Evolutionary conservation across 2,329 filamentous ascomycete species (phyloP).

Genomic region (Chrysoporthe cubensis): DNA sequence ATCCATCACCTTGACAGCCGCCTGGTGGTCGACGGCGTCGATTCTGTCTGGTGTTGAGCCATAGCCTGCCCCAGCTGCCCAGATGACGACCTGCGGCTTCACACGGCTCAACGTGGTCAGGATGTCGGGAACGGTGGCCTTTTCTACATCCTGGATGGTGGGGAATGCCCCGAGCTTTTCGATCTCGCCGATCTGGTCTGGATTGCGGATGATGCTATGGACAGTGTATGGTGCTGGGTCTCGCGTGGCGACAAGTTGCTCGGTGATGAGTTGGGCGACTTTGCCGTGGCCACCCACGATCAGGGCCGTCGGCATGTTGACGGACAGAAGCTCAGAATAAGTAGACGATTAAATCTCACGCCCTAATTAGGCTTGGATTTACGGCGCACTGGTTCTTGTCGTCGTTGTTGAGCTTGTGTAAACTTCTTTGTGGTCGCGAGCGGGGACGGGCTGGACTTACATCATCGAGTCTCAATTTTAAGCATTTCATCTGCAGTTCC

Average conservation of each 20-base stretch:
- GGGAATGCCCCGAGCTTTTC: conserved; percentile 45
- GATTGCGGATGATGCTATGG: conserved; percentile 37
- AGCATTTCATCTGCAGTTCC: no score
- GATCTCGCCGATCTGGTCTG: conserved; percentile 41
- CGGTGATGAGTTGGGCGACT: conserved; percentile 24
- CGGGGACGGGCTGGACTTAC: neutral
- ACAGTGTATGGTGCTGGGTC: conserved; percentile 25
- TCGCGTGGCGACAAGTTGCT: conserved; percentile 19
- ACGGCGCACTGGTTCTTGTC: neutral
- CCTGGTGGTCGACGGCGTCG: conserved; percentile 48
- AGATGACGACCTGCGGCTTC: conserved; percentile 40
- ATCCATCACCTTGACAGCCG: conserved; percentile 50
- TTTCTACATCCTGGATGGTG: conserved; percentile 48
- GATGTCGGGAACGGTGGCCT: conserved; percentile 42
- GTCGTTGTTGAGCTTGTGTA: neutral
- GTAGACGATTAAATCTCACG: neutral
- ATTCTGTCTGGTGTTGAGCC: conserved; percentile 44
- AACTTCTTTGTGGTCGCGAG: neutral
- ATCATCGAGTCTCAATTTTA: neutral
- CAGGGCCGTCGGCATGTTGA: conserved; percentile 20
- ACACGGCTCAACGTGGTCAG: conserved; percentile 40
- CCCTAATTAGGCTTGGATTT: conserved; percentile 15
- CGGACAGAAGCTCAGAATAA: conserved; percentile 7
- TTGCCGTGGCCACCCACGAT: conserved; percentile 27
- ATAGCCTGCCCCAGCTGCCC: conserved; percentile 39